Evolutionary conservation across 2,329 filamentous ascomycete species (phyloP).

Genomic region (Aspergillus luchuensis): DNA sequence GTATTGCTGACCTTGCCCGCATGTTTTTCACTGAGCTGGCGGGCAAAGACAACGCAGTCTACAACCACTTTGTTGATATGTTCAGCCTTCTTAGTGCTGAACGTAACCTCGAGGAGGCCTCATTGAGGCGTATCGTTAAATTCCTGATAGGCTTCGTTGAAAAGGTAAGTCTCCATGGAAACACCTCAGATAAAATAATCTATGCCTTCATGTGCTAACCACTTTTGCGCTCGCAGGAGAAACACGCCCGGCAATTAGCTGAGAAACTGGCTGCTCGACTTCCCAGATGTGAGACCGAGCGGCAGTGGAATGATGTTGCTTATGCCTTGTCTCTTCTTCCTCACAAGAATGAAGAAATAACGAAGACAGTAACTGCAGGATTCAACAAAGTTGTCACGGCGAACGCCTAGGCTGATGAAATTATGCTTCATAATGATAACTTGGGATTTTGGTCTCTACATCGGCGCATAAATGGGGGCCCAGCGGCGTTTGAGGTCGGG

Average conservation of each 20-base stretch:
- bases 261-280: conserved; percentile 89
- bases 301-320: conserved; percentile 96
- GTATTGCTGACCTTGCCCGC: conserved; percentile 86
- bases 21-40: conserved; percentile 99
- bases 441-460: not conserved
- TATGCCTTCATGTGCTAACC: not conserved
- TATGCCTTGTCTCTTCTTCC: conserved; percentile 86
- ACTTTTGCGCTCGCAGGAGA: conserved; percentile 64
- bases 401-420: conserved; percentile 50
- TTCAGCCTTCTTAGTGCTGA: conserved; percentile 90
- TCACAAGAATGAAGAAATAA: conserved; percentile 61
- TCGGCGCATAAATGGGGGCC: not conserved
- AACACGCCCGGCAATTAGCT: conserved; percentile 91
- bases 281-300: conserved; percentile 81
- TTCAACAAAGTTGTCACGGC: conserved; percentile 67
- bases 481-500: not conserved
- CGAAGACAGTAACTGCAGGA: conserved; percentile 45
- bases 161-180: conserved; percentile 64
- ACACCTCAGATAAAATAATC: not conserved
- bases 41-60: conserved; percentile 97
- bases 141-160: conserved; percentile 96
- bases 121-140: conserved; percentile 81
- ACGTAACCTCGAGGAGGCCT: conserved; percentile 76
- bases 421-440: not conserved
- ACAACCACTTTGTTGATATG: conserved; percentile 99